Evolutionary conservation across 2,329 filamentous ascomycete species (phyloP).

Genomic region (Fusarium clavum): DNA sequence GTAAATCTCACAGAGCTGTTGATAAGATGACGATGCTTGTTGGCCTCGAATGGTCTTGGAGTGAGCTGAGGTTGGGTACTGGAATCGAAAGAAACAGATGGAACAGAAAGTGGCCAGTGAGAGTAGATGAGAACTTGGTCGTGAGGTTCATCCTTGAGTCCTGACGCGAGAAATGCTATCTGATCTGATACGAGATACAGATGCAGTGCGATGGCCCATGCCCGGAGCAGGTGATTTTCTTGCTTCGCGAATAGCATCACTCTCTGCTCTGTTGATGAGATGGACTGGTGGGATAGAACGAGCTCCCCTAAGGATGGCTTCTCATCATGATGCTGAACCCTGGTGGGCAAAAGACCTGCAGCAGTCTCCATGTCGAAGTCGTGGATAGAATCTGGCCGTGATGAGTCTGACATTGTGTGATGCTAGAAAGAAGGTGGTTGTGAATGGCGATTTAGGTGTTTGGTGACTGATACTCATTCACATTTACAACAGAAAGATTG

Average conservation of each 20-base stretch:
- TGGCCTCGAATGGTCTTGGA: not conserved
- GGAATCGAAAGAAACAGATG: not conserved
- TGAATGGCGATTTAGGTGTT: not conserved
- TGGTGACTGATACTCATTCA: not conserved
- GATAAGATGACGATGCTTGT: not conserved
- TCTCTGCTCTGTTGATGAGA: not conserved
- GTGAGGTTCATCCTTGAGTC: not conserved
- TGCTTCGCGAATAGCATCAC: not conserved
- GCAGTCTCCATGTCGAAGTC: constrained; percentile 6
- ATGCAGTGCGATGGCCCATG: not conserved
- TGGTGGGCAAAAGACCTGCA: not conserved
- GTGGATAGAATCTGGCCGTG: not conserved
- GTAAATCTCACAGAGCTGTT: not conserved
- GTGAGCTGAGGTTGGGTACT: not conserved
- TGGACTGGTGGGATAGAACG: not conserved
- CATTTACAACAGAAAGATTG: not conserved
- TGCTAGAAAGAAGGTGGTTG: not conserved
- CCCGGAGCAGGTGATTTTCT: not conserved
- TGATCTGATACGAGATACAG: constrained; percentile 5
- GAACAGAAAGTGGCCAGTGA: not conserved
- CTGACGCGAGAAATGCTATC: not conserved
- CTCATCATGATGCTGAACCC: not conserved
- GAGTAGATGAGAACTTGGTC: not conserved
- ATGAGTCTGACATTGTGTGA: constrained; percentile 1
- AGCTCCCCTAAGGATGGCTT: not conserved